Conservation (phyloP, 441 rosid genomes). For the Jatropha multifida region DNA sequence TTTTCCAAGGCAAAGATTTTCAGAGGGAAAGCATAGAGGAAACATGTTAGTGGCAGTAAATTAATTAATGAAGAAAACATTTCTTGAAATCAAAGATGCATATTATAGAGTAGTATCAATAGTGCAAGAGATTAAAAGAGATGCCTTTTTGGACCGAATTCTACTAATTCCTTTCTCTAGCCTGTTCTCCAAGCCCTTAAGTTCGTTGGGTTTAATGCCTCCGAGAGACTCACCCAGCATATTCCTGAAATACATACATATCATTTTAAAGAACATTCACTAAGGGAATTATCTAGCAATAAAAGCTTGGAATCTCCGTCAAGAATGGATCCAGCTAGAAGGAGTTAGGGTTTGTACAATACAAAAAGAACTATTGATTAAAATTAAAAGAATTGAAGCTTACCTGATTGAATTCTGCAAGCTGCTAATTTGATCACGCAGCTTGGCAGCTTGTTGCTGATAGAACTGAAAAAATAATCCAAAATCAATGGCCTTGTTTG, state of each 20-base stretch:
- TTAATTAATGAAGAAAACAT: not conserved
- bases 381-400: not conserved
- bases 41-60: slow-evolving; percentile 12
- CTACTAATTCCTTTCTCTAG: slow-evolving; percentile 77
- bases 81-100: not conserved
- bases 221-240: slow-evolving; percentile 79
- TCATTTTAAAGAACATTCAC: not conserved
- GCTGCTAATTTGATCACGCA: slow-evolving; percentile 61
- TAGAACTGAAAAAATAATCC: slow-evolving; percentile 48
- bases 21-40: not conserved
- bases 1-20: not conserved
- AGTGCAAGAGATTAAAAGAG: not conserved
- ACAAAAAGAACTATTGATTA: no score
- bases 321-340: not conserved
- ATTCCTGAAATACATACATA: slow-evolving; percentile 43
- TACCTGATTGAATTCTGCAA: slow-evolving; percentile 81
- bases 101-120: not conserved
- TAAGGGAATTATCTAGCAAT: not conserved
- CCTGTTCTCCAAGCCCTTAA: slow-evolving; percentile 65
- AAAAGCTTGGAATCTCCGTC: not conserved
- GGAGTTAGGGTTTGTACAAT: no score
- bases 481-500: not conserved
- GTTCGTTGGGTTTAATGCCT: slow-evolving; percentile 49
- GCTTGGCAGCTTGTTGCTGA: slow-evolving; percentile 79
- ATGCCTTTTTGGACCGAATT: slow-evolving; percentile 94